Evolutionary conservation across 1,139 yeast species (phyloP).

Genomic region (Nakaseomyces bracarensis): DNA sequence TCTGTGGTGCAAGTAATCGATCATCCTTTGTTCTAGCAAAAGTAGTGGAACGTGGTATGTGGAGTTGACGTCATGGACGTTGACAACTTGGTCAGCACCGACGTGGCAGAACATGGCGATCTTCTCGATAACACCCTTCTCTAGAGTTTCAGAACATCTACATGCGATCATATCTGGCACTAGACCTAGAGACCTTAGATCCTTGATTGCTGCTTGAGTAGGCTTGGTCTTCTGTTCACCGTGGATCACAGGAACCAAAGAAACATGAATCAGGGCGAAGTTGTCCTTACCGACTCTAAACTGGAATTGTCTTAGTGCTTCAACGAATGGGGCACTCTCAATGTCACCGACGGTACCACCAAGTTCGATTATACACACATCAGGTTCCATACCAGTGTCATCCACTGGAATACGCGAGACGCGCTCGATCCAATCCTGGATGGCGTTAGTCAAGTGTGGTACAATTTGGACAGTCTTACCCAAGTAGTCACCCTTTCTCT

Average conservation of each 20-base stretch:
- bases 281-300: constrained; percentile 91
- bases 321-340: constrained; percentile 97
- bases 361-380: constrained; percentile 89
- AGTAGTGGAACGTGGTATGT: constrained; percentile 95
- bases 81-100: constrained; percentile 93
- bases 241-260: constrained; percentile 92
- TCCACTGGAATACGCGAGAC: constrained; percentile 91
- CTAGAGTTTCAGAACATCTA: constrained; percentile 83
- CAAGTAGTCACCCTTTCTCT: constrained; percentile 92
- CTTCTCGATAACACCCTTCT: constrained; percentile 76
- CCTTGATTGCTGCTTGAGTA: constrained; percentile 97
- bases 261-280: constrained; percentile 93
- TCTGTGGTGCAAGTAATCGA: constrained; percentile 64
- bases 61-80: constrained; percentile 93
- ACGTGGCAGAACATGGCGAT: constrained; percentile 99
- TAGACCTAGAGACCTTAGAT: constrained; percentile 88
- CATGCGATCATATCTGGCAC: constrained; percentile 97
- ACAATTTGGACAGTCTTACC: constrained; percentile 99
- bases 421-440: constrained; percentile 97
- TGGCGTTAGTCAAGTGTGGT: constrained; percentile 94
- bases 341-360: constrained; percentile 99
- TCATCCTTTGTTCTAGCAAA: constrained; percentile 78
- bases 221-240: constrained; percentile 99
- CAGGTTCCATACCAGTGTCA: constrained; percentile 79
- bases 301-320: constrained; percentile 97